Evolutionary conservation across 2,329 filamentous ascomycete genomes (phyloP).

Genomic region (Pseudocercospora musae): DNA sequence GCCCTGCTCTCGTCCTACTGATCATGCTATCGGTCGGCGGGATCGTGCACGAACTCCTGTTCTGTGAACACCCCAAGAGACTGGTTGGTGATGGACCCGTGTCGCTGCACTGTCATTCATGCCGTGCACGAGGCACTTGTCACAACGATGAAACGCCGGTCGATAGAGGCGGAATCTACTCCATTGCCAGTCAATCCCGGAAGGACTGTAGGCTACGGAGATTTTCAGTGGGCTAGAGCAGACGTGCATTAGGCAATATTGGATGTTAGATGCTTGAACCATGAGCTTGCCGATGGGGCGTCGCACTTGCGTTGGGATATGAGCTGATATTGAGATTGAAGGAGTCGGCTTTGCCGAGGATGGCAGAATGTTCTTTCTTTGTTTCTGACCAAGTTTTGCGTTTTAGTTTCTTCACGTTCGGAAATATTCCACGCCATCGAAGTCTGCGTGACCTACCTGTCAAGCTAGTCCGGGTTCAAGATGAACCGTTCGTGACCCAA

Average conservation of each 20-base stretch:
- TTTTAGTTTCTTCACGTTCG: slow-evolving; percentile 1
- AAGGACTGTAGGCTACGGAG: slow-evolving; percentile 5
- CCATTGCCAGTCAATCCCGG: neutral
- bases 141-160: slow-evolving; percentile 3
- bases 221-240: neutral
- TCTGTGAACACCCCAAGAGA: neutral
- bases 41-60: neutral
- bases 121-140: slow-evolving; percentile 3
- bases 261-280: slow-evolving; percentile 1
- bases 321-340: neutral
- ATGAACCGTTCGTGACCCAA: slow-evolving; percentile 7
- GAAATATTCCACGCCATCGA: slow-evolving; percentile 8
- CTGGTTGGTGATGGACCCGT: neutral
- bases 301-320: neutral
- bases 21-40: neutral
- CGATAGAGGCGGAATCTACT: neutral
- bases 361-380: neutral
- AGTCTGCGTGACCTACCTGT: slow-evolving; percentile 11
- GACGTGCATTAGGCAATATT: neutral
- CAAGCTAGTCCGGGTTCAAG: slow-evolving; percentile 1
- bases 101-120: slow-evolving; percentile 4
- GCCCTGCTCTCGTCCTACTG: neutral
- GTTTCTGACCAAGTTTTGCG: slow-evolving; percentile 2
- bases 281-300: neutral
- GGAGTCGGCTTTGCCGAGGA: neutral